Conservation (phyloP, 495 filamentous ascomycete species). For the Opeltia flavorubescens region DNA sequence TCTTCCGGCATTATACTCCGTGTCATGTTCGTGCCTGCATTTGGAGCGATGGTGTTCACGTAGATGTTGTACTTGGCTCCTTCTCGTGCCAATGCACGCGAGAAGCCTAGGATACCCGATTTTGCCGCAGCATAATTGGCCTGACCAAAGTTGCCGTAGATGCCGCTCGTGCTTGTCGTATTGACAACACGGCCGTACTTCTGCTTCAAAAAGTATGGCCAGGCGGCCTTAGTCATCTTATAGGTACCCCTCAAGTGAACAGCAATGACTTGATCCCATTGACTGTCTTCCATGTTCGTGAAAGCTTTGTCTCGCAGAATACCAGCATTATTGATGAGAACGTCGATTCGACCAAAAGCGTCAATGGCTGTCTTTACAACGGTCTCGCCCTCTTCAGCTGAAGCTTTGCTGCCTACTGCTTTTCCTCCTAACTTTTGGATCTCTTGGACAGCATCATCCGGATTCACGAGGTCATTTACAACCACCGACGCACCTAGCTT, state of each 20-base stretch:
- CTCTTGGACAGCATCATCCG: constrained; percentile 83
- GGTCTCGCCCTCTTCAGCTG: constrained; percentile 82
- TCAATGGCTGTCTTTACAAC: constrained; percentile 91
- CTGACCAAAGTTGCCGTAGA: constrained; percentile 98
- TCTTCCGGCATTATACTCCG: constrained; percentile 91
- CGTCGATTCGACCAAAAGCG: constrained; percentile 83
- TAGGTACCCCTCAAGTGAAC: constrained; percentile 93
- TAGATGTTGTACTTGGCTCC: constrained; percentile 96
- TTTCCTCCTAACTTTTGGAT: constrained; percentile 83
- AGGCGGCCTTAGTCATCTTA: constrained; percentile 93
- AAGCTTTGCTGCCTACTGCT: constrained; percentile 86
- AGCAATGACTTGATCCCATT: constrained; percentile 84
- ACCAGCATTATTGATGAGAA: constrained; percentile 93
- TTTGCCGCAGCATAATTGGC: constrained; percentile 97
- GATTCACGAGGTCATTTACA: constrained; percentile 88
- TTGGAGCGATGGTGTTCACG: constrained; percentile 96
- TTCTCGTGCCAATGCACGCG: constrained; percentile 81
- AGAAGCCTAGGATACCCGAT: constrained; percentile 89
- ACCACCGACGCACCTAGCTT: constrained; percentile 81
- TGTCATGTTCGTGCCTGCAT: constrained; percentile 94
- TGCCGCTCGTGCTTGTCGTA: constrained; percentile 90
- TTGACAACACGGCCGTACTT: constrained; percentile 97
- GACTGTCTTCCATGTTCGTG: constrained; percentile 87
- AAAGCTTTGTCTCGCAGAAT: constrained; percentile 98
- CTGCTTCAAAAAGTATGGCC: constrained; percentile 96